Evolutionary conservation across 2,329 filamentous ascomycete species (phyloP).

Genomic region (Ophiosphaerella narmari): DNA sequence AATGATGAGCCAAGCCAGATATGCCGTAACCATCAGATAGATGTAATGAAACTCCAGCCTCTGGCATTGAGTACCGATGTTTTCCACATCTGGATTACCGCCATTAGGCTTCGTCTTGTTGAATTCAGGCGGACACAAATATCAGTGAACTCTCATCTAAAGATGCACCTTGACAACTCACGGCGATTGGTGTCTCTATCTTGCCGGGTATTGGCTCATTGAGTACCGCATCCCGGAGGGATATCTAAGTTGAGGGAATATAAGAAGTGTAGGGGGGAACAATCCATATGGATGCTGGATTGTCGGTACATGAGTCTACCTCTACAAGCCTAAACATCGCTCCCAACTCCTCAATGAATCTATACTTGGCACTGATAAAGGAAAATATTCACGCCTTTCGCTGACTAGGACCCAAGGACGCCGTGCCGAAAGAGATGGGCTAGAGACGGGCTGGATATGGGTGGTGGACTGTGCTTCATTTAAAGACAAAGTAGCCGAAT

Average conservation of each 20-base stretch:
- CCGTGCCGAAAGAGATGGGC: conserved; percentile 9
- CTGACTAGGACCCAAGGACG: conserved; percentile 13
- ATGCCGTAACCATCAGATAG: conserved; percentile 63
- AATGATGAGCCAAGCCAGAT: conserved; percentile 69
- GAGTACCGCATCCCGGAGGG: not conserved
- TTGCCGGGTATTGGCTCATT: not conserved
- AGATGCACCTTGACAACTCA: conserved; percentile 9
- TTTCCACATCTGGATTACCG: conserved; percentile 57
- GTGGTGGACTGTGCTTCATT: conserved; percentile 11
- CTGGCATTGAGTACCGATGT: conserved; percentile 63
- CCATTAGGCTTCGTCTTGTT: conserved; percentile 55
- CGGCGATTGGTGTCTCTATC: conserved; percentile 23
- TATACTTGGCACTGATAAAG: conserved; percentile 44
- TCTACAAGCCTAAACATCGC: conserved; percentile 19
- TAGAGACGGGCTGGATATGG: conserved; percentile 11
- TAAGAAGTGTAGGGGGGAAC: conserved; percentile 15
- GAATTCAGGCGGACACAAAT: conserved; percentile 43
- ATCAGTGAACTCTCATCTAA: not conserved
- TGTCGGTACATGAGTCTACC: conserved; percentile 14
- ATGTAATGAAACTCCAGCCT: conserved; percentile 66
- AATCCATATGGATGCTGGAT: conserved; percentile 19
- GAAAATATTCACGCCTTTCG: conserved; percentile 11
- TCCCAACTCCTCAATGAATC: conserved; percentile 19
- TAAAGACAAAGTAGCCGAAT: conserved; percentile 28
- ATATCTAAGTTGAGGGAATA: conserved; percentile 4